Percentiles rank a stretch among this genome's conserved stretches.
Evolutionary conservation across 2,329 filamentous ascomycete species (phyloP).

Genomic region (Colletotrichum sp.): DNA sequence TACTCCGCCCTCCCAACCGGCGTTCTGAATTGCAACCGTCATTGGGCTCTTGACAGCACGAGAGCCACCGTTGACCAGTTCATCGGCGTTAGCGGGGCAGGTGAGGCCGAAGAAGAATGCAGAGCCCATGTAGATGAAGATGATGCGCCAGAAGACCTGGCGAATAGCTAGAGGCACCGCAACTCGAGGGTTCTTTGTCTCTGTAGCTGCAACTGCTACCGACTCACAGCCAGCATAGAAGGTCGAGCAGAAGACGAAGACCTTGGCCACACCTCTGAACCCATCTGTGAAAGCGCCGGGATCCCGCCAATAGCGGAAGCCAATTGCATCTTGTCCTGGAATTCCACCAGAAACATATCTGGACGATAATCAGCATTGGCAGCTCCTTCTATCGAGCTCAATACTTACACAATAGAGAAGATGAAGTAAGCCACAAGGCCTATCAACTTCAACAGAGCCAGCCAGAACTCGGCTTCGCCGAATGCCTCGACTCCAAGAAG

Average conservation of each 20-base stretch:
- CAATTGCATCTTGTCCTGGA: conserved; percentile 60
- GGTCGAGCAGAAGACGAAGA: conserved; percentile 73
- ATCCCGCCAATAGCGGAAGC: conserved; percentile 74
- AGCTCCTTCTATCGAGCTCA: background rate
- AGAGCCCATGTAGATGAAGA: conserved; percentile 70
- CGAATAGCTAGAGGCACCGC: conserved; percentile 64
- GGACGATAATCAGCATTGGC: background rate
- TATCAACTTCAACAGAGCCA: conserved; percentile 74
- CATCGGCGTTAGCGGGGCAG: conserved; percentile 70
- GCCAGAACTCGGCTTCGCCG: conserved; percentile 82
- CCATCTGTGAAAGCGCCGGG: conserved; percentile 75
- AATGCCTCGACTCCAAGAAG: conserved; percentile 76
- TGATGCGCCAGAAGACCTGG: conserved; percentile 66
- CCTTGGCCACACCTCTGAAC: conserved; percentile 68
- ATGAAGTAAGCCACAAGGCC: conserved; percentile 76
- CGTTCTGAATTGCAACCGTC: conserved; percentile 76
- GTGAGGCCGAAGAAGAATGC: conserved; percentile 79
- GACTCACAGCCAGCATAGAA: conserved; percentile 73
- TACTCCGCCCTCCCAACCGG: conserved; percentile 75
- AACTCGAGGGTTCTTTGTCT: conserved; percentile 62
- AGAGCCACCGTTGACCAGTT: conserved; percentile 64
- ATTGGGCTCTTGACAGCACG: conserved; percentile 75
- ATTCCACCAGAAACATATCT: conserved; percentile 72
- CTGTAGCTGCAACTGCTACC: conserved; percentile 67
- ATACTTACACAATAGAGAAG: conserved; percentile 67